Conservation (phyloP, 768 basidiomycete genomes). For the Lactarius tabidus region DNA sequence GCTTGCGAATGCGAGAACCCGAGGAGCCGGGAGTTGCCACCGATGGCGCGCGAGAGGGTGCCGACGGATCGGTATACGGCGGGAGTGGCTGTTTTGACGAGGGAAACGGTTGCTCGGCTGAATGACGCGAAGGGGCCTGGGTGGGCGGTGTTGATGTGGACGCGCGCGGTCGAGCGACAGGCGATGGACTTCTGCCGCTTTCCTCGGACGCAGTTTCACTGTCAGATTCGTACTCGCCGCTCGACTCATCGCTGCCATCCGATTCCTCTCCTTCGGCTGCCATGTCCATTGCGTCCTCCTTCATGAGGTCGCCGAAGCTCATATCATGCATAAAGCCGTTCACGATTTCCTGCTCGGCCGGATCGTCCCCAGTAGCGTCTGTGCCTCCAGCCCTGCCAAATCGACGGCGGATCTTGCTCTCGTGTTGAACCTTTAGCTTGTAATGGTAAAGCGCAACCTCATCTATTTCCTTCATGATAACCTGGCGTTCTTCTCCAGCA, state of each 20-base stretch:
- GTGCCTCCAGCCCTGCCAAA: slow-evolving; percentile 55
- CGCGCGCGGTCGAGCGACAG: not conserved
- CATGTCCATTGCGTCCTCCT: slow-evolving; percentile 75
- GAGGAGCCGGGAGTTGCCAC: slow-evolving; percentile 12
- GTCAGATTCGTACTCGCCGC: slow-evolving; percentile 35
- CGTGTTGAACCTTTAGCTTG: slow-evolving; percentile 87
- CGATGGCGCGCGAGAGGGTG: slow-evolving; percentile 17
- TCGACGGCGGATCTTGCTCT: slow-evolving; percentile 83
- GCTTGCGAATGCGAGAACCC: slow-evolving; percentile 19
- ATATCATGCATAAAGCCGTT: slow-evolving; percentile 79
- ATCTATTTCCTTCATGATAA: slow-evolving; percentile 83
- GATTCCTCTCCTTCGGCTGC: slow-evolving; percentile 57
- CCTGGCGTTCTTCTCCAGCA: slow-evolving; percentile 66
- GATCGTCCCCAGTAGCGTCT: slow-evolving; percentile 71
- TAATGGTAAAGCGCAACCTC: slow-evolving; percentile 90
- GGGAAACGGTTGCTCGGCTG: not conserved
- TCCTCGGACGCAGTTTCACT: slow-evolving; percentile 26
- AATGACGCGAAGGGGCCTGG: not conserved
- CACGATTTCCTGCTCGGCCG: slow-evolving; percentile 76
- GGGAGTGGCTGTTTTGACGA: not conserved
- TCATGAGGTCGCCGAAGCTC: slow-evolving; percentile 73
- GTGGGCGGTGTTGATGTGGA: slow-evolving; percentile 5
- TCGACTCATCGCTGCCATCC: slow-evolving; percentile 45
- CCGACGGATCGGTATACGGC: not conserved
- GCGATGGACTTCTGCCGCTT: slow-evolving; percentile 18